Evolutionary conservation across 306 rosid species (phyloP).

Genomic region (Carpinus viminea): DNA sequence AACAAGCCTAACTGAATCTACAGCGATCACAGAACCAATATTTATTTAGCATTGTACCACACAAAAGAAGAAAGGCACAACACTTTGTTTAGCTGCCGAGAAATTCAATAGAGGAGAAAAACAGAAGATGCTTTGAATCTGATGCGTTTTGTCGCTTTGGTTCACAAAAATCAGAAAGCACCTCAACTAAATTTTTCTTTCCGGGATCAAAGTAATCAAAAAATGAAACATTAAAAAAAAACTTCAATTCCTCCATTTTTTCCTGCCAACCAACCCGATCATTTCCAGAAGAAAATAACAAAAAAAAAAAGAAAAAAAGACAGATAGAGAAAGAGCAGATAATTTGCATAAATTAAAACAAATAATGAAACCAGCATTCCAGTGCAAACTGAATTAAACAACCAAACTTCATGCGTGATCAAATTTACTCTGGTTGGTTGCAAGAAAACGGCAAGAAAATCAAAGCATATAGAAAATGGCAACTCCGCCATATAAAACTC

Average conservation of each 20-base stretch:
- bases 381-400: neutral
- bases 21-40: neutral
- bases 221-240: neutral
- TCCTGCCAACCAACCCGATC: neutral
- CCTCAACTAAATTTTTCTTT: neutral
- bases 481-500: neutral
- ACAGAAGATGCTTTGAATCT: neutral
- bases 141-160: neutral
- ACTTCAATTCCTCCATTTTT: neutral
- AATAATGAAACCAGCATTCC: neutral
- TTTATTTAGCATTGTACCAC: neutral
- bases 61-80: neutral
- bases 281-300: neutral
- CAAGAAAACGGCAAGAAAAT: neutral
- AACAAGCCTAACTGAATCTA: conserved; percentile 27
- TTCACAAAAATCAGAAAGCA: neutral
- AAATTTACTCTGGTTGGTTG: neutral
- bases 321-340: neutral
- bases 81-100: neutral
- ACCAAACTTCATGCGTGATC: neutral
- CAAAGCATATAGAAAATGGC: neutral
- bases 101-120: neutral
- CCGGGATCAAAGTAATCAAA: neutral
- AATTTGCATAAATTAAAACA: neutral
- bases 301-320: neutral